Evolutionary conservation across 2,329 filamentous ascomycete species (phyloP), one percentile per base, ranked within the genome.

Genomic region (Neofusicoccum laricinum): DNA sequence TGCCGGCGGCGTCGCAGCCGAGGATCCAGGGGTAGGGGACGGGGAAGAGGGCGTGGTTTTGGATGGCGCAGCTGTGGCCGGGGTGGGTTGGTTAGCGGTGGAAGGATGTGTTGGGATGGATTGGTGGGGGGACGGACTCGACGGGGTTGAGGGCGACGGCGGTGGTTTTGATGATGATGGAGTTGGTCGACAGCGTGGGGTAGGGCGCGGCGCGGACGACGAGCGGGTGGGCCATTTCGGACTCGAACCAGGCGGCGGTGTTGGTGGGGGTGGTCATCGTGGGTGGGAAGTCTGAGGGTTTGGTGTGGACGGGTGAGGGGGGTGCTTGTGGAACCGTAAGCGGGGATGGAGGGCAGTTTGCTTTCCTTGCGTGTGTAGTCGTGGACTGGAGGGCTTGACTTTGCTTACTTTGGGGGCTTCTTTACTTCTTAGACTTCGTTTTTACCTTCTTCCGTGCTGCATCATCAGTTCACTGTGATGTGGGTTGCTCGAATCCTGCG

Each of bases 91-190:
- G 46, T 15, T 49, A 4, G 46, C 1, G 46, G 8, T 12, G 12
- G 25, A 10, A 15, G 4, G 21, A 10, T n/a, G n/a, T n/a, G n/a
- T n/a, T n/a, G 19, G 46, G 25, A 2, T 12, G 12, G 19, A 79
- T n/a, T n/a, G n/a, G n/a, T n/a, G n/a, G 80, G 72, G 80, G 79
- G 53, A 72, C 48, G 59, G 21, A 65, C 64, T 84, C 82, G 55
- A 80, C 76, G 1, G 82, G 81, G 65, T 85, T 85, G 45, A 84
- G 70, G 14, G 81, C 81, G 3, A 83, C 70, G 2, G 81, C 80
- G 61, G 80, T 79, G 66, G 83, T 77, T 1, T 71, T 76, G 63
- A 85, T 72, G 25, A 84, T 80, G 63, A 85, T 72, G 48, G 84
- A 81, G 41, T 69, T 71, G 21, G 80, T 79, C 48, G 81, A 79